Evolutionary conservation across 257 asterid species (phyloP).

Genomic region (Eustoma russellianum): DNA sequence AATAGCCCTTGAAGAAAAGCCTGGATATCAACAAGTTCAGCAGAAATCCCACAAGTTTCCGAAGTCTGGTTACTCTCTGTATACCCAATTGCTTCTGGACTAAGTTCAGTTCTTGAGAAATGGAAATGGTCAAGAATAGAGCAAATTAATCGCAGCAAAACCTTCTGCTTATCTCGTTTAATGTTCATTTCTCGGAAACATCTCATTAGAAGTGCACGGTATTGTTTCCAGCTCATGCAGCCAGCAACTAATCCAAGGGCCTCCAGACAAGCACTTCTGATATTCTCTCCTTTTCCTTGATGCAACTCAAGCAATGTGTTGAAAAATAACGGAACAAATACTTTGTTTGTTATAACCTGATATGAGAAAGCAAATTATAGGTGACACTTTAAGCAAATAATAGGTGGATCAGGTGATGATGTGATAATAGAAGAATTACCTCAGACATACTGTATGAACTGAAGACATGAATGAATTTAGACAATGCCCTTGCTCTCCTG

Average conservation of each 20-base stretch:
- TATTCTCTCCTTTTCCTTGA: conserved; percentile 83
- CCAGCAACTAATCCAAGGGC: conserved; percentile 73
- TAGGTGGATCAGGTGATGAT: background rate
- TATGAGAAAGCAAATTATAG: conserved; percentile 6
- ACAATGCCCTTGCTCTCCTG: conserved; percentile 81
- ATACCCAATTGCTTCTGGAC: conserved; percentile 27
- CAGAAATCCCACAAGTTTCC: conserved; percentile 17
- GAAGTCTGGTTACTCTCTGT: conserved; percentile 34
- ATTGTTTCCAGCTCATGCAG: conserved; percentile 68
- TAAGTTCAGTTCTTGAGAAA: conserved; percentile 36
- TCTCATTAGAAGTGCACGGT: conserved; percentile 45
- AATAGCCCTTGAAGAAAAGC: conserved; percentile 40
- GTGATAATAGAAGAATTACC: conserved; percentile 31
- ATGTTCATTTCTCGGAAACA: conserved; percentile 68
- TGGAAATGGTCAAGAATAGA: conserved; percentile 71
- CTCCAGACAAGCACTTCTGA: conserved; percentile 67
- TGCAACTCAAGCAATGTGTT: conserved; percentile 60
- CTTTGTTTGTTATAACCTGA: conserved; percentile 63
- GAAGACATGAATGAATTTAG: conserved; percentile 48
- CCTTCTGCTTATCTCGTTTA: conserved; percentile 68
- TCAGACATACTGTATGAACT: conserved; percentile 45
- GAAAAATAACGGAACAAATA: conserved; percentile 70
- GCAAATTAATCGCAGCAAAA: conserved; percentile 56
- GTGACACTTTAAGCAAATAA: conserved; percentile 4
- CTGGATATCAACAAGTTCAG: conserved; percentile 33